Conservation (phyloP, 257 asterid genomes). For the Solanum chaucha region DNA sequence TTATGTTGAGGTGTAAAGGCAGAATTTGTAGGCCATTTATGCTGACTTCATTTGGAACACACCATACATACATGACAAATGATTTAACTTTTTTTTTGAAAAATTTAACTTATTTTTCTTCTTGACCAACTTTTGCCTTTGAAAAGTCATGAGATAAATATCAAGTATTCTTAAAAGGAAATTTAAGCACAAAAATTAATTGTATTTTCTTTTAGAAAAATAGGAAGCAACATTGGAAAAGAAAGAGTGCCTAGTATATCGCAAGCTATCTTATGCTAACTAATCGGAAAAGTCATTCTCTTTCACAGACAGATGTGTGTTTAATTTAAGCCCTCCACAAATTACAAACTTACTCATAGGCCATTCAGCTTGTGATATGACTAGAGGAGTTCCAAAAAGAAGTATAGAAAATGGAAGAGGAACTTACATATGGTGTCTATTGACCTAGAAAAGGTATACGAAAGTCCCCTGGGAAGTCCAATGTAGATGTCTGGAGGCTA, state of each 20-base stretch:
- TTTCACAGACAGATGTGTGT: neutral
- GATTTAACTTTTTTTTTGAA: neutral
- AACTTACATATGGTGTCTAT: too few relatives aligned
- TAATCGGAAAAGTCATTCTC: neutral
- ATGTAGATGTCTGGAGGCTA: too few relatives aligned
- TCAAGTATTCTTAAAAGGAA: neutral
- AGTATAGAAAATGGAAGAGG: neutral
- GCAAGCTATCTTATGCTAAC: too few relatives aligned
- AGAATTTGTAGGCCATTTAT: neutral
- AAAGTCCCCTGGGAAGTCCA: too few relatives aligned
- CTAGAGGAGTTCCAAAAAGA: neutral
- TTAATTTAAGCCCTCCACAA: neutral
- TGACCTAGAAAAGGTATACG: too few relatives aligned
- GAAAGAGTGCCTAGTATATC: neutral
- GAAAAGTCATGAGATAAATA: neutral
- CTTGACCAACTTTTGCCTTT: neutral
- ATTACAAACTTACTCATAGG: neutral
- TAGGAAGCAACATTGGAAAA: neutral
- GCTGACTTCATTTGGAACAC: neutral
- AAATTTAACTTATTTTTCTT: neutral
- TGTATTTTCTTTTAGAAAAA: neutral
- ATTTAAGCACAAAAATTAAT: neutral
- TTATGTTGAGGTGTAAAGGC: too few relatives aligned
- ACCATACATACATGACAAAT: neutral
- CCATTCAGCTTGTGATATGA: too few relatives aligned